Evolutionary conservation across 345 rosid species (phyloP).

Genomic region (Gossypium rotundifolium): DNA sequence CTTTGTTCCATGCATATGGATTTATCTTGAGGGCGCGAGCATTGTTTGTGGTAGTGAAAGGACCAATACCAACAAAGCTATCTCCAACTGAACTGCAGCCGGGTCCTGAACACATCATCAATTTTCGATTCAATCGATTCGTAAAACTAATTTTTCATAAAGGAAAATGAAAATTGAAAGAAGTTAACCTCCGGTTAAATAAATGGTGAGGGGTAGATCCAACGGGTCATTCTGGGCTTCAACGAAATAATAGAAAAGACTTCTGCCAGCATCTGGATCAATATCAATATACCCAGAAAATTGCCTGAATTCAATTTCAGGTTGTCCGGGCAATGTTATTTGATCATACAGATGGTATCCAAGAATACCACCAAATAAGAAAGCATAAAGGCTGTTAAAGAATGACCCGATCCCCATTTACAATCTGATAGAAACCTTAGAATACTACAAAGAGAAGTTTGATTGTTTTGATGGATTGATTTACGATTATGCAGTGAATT

Average conservation of each 20-base stretch:
- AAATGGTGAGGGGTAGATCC: not conserved
- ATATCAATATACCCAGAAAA: not conserved
- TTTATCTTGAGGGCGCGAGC: not conserved
- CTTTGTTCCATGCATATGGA: conserved; percentile 1
- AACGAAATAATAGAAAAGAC: conserved; percentile 3
- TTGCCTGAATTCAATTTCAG: not conserved
- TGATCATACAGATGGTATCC: not conserved
- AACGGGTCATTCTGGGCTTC: not conserved
- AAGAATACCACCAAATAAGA: not conserved
- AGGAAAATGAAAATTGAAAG: not conserved
- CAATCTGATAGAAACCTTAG: not conserved
- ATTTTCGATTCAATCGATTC: not conserved
- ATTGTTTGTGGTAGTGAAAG: not conserved
- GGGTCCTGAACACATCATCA: not conserved
- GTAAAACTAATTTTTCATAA: too few relatives aligned
- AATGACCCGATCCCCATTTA: not conserved
- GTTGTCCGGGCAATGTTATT: not conserved
- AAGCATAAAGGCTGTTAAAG: not conserved
- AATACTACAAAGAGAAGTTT: too few relatives aligned
- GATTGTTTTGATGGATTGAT: not conserved
- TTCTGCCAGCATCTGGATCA: not conserved
- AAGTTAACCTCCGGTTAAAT: not conserved
- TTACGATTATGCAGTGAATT: not conserved
- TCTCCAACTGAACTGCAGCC: not conserved
- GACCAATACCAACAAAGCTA: not conserved